A percentile compares a stretch with the other conserved stretches of the same genome.
These are phyloP conservation scores for Chlorella ohadii DNA, from an alignment of 139 green algal genomes.

Conservation along the genomic window DNA sequence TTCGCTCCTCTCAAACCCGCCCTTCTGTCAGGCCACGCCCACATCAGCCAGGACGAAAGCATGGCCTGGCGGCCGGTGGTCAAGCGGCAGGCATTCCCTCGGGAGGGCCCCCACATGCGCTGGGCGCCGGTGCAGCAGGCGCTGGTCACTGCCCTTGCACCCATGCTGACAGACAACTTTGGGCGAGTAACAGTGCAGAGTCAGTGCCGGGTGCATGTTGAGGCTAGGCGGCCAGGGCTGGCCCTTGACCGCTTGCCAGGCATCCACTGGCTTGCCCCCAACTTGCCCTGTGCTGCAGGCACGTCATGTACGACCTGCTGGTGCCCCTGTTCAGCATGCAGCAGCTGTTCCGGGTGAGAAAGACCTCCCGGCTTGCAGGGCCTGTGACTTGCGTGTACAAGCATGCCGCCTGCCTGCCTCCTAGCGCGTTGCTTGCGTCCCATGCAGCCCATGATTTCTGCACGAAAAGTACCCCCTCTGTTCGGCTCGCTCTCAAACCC, in stretches of 20 bases:
- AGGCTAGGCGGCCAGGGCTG: too few relatives aligned
- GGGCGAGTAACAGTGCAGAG: too few relatives aligned
- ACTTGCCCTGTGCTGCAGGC: not conserved
- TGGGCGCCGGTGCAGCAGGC: conserved; percentile 22
- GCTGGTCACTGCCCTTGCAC: conserved; percentile 5
- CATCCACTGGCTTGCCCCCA: too few relatives aligned
- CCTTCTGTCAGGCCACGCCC: not conserved
- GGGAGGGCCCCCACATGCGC: not conserved
- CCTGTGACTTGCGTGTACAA: too few relatives aligned
- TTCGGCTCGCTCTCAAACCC: too few relatives aligned
- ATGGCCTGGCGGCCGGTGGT: conserved; percentile 9
- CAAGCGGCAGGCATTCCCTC: not conserved
- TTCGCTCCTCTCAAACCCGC: not conserved
- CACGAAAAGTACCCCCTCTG: too few relatives aligned
- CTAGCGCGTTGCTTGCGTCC: too few relatives aligned
- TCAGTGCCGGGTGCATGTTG: too few relatives aligned
- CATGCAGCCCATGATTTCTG: too few relatives aligned
- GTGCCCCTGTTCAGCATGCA: conserved; percentile 41
- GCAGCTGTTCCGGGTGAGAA: conserved; percentile 22
- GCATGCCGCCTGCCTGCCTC: too few relatives aligned
- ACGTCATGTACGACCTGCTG: conserved; percentile 37
- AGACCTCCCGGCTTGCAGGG: too few relatives aligned
- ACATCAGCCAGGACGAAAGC: not conserved
- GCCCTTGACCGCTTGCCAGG: too few relatives aligned
- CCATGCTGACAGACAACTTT: conserved; percentile 16